These are phyloP conservation scores for Fraxinus albicans DNA, from an alignment of 305 asterid species.

Conservation along the genomic window DNA sequence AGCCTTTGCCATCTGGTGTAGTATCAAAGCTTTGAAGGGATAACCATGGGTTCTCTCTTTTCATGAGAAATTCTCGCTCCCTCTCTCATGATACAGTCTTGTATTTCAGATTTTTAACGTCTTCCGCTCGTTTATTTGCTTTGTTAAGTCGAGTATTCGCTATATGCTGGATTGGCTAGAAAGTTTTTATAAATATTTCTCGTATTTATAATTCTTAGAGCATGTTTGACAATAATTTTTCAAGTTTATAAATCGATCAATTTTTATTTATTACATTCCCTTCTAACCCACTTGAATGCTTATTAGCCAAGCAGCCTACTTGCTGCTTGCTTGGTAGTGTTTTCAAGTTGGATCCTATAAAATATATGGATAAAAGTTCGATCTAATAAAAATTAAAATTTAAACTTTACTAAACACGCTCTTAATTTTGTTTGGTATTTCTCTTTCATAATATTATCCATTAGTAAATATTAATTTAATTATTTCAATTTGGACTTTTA, in stretches of 20 bases:
- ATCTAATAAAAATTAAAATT: no score
- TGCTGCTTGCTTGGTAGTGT: not conserved
- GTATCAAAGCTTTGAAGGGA: conserved; percentile 68
- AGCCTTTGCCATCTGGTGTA: conserved; percentile 45
- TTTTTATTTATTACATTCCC: no score
- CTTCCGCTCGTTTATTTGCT: not conserved
- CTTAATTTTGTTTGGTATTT: not conserved
- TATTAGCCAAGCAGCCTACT: not conserved
- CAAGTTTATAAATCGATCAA: not conserved
- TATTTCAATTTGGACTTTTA: not conserved
- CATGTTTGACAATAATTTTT: not conserved
- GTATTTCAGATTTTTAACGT: not conserved
- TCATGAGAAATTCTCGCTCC: not conserved
- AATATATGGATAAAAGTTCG: no score
- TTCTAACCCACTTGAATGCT: not conserved
- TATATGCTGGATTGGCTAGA: not conserved
- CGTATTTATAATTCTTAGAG: not conserved
- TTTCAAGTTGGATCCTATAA: not conserved
- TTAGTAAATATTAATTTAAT: not conserved
- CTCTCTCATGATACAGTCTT: not conserved
- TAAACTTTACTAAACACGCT: not conserved
- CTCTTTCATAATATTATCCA: not conserved
- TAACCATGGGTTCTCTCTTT: not conserved
- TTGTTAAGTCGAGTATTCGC: not conserved
- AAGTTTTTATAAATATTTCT: not conserved